Base-by-base conservation (phyloP, 108 stramenopile genomes). In the Discostella stelligeroides region DNA sequence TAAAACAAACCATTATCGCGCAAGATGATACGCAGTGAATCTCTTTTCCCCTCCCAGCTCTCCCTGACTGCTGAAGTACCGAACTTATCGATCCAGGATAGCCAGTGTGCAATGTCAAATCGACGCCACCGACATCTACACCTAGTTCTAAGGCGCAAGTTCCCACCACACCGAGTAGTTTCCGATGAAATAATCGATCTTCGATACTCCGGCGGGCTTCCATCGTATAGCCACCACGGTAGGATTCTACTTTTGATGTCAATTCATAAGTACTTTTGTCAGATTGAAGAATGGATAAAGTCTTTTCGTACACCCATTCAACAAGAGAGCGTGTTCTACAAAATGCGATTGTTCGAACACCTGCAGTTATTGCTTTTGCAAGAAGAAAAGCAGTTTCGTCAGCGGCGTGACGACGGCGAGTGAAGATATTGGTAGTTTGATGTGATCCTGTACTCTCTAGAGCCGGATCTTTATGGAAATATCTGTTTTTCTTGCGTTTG, bases 61-160 rank as follows among this genome's bases (percentile, higher is more conserved):
- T 76, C n/a, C 98, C 98, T 15, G 96, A 84, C 65, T 98, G 97
- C 69, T 98, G 98, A 68, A 94, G 74, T 50, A 97, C 54, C 42
- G 86, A 90, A 13, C 79, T 80, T 38, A 72, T 63, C 8, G 79
- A 81, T 4, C 87, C 85, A 20, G 95, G 94, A 69, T 91, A 96
- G 1, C 97, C 98, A 51, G 96, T 83, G 55, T 98, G 98, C 27
- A 99, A 54, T 4, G 97, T 97, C 8, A 96, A 68, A 55, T 97
- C 94, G 7, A 99, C 86, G 3, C 85, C 85, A n/a, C 98, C 98
- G 40, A 99, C 86, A 78, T 99, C 97, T 12, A 99, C 86, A 20
- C 98, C 98, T 0, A 98, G 81, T 72, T 98, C 98, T n/a, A 98
- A 83, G 1, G 98, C 98, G 40, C 73, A 80, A 0, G 97, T 98